phyloP scores from a whole-genome alignment of 805 yeast species.

The Sugiyamaella americana region DNA sequence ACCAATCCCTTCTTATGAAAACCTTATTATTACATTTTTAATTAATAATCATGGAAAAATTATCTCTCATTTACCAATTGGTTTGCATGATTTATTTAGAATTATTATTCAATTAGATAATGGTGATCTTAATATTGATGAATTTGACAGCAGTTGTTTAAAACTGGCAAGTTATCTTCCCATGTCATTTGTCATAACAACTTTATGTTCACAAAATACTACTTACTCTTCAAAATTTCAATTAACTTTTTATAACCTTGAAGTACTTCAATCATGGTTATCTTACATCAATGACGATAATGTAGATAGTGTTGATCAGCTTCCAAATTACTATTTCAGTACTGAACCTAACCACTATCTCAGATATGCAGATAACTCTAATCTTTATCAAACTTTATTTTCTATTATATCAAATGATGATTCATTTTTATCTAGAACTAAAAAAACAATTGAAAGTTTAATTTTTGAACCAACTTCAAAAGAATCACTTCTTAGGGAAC shows the following conservation, averaged over 20 bases:
- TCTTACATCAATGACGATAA: not conserved
- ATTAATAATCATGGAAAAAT: too few relatives aligned
- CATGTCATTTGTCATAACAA: not conserved
- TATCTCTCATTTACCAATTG: not conserved
- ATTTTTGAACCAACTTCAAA: not conserved
- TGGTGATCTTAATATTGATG: not conserved
- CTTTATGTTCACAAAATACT: not conserved
- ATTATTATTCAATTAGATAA: not conserved
- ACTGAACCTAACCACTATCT: not conserved
- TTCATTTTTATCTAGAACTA: not conserved
- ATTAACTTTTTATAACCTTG: constrained; percentile 11
- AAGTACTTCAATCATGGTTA: constrained; percentile 4
- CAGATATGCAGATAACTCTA: not conserved
- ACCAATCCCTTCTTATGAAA: too few relatives aligned
- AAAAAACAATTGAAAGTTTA: not conserved
- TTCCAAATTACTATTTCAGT: too few relatives aligned
- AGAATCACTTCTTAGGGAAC: not conserved
- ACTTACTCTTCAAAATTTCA: constrained; percentile 1
- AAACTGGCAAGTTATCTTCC: not conserved
- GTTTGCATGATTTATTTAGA: not conserved
- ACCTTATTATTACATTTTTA: not conserved
- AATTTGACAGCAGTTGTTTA: not conserved
- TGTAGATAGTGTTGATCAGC: too few relatives aligned
- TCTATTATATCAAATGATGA: not conserved
- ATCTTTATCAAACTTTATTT: not conserved